Evolutionary conservation across 768 basidiomycete genomes (phyloP).

Genomic region (Hericium erinaceus): DNA sequence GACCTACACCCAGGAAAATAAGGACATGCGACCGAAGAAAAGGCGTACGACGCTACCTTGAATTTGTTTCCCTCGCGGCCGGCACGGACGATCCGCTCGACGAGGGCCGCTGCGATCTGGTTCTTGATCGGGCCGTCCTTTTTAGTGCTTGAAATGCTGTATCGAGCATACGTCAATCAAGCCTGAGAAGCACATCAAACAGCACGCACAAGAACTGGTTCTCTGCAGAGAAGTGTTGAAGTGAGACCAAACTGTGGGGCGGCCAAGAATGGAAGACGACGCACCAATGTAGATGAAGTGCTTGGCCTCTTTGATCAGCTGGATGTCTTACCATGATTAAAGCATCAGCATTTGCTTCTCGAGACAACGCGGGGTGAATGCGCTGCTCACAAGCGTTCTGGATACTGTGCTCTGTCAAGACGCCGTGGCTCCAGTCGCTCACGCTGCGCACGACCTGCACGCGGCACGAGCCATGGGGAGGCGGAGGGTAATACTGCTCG

Average conservation of each 20-base stretch:
- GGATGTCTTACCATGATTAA: conserved; percentile 39
- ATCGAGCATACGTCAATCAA: conserved; percentile 3
- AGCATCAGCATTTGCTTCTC: background rate
- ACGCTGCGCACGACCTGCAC: conserved; percentile 84
- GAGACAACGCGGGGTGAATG: background rate
- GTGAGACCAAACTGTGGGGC: background rate
- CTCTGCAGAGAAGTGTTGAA: conserved; percentile 25
- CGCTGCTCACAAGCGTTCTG: conserved; percentile 78
- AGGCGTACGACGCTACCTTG: conserved; percentile 36
- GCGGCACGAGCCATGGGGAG: conserved; percentile 44
- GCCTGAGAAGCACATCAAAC: background rate
- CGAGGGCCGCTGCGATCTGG: conserved; percentile 73
- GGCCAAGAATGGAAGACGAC: conserved; percentile 17
- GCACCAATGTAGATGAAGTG: conserved; percentile 90
- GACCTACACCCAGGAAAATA: conserved; percentile 37
- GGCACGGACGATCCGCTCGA: conserved; percentile 79
- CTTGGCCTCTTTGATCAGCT: conserved; percentile 74
- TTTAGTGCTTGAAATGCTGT: conserved; percentile 69
- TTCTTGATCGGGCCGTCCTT: conserved; percentile 66
- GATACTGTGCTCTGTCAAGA: conserved; percentile 82
- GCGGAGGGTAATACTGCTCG: conserved; percentile 28
- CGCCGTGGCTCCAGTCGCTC: conserved; percentile 91
- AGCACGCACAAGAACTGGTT: conserved; percentile 80
- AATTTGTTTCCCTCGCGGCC: conserved; percentile 64
- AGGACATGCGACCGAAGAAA: background rate